Base-by-base conservation (phyloP, 1,284 basidiomycete genomes). In the Ceratobasidium sp. region DNA sequence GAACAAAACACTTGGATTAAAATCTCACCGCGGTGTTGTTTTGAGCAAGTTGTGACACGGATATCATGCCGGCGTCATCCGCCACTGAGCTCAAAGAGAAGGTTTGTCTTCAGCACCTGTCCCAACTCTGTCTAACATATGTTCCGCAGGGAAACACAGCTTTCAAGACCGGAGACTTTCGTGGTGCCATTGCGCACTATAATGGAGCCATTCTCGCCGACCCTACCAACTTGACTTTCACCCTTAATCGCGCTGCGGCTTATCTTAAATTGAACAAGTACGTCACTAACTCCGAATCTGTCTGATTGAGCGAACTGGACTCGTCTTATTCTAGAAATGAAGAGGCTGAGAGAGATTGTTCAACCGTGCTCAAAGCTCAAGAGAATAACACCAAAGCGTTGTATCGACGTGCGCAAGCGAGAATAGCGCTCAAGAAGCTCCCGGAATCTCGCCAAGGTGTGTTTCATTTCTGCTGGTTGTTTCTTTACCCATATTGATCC, bases 241-340 rank as follows among this genome's bases (percentile, higher is more conserved):
- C 89, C 43, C 83, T 94, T 62, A 95, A 95, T 79, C 87, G 93
- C 49, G 91, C 91, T 11, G 91, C 91, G 35, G 91, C 92, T 28
- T 93, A 94, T 82, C 84, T 95, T 75, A 93, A 91, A 84, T 85
- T 94, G 84, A 87, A 88, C 87, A 94, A 93, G 92, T 93, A 84
- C 83, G 91, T 82, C 35, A 11, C 35, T 11, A 11, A 38, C 11
- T 38, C 35, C 35, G 35, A 5, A 11, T 4, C 35, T 38, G 35
- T 38, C 11, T 38, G 35, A 38, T 11, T 38, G 6, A 38, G 35
- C 4, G 35, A 38, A 11, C 11, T 38, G 11, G 11, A 38, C 11
- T 5, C 4, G 35, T 38, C 11, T 4, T 38, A 38, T 38, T 38
- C 16, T 63, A 93, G 91, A 78, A 82, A 87, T 75, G 86, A 89